Base-by-base conservation (phyloP, 2,329 filamentous ascomycete genomes). In the Hypoxylon sp. region DNA sequence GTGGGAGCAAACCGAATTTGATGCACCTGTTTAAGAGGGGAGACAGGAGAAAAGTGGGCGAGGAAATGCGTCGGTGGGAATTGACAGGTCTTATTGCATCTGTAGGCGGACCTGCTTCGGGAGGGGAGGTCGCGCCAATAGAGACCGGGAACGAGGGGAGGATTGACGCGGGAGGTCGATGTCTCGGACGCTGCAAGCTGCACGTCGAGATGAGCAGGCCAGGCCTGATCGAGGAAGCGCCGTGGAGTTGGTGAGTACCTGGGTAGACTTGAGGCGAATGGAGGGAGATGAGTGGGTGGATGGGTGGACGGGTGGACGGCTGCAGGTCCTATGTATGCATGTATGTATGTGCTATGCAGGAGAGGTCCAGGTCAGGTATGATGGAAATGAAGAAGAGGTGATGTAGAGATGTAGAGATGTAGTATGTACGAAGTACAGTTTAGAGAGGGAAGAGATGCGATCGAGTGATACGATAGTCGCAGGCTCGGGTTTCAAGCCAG, bases 1-100 rank as follows among this genome's bases (percentile, higher is more conserved):
- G 37, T 41, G 40, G 37, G 48, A 54, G 47, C 48, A 61, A 57
- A 55, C 57, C 45, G 37, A 51, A 46, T 45, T 57, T 11, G 10
- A 33, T 51, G 17, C 48, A 23, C 54, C 37, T 40, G 58, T 55
- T 21, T 55, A 26, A 33, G 55, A 48, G 64, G 63, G 62, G 61
- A 65, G 63, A 52, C 49, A 64, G 48, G 55, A 65, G 64, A 65
- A 69, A 71, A 71, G 70, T 69, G 68, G 70, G 69, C 65, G 67
- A 70, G 66, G 49, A 27, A 62, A 60, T 64, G 60, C 57, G 61
- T 47, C 57, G 55, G 65, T 62, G 71, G 70, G 69, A 67, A 63
- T 65, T 48, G 52, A 24, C 55, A 64, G 67, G 69, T 73, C 71
- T 73, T 73, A 73, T 73, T 71, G 70, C 70, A 61, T 55, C 55